Conservation (phyloP, 1,284 basidiomycete species). For the Neonothopanus nambi region DNA sequence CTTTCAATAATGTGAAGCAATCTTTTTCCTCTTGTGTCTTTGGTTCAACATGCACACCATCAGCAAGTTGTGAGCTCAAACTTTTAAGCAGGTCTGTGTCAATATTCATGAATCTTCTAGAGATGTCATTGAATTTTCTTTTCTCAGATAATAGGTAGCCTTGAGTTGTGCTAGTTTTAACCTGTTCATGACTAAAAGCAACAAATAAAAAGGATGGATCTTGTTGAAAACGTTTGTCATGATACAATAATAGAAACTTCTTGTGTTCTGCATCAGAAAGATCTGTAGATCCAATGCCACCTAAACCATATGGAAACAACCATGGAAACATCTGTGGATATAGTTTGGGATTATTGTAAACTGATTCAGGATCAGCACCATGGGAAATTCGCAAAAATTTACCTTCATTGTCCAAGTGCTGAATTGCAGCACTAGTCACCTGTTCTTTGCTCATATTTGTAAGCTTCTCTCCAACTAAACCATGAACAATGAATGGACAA, state of each 20-base stretch:
- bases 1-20: too few relatives aligned
- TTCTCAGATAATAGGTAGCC: too few relatives aligned
- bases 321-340: too few relatives aligned
- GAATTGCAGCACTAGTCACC: constrained; percentile 24
- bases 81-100: too few relatives aligned
- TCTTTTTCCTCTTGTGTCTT: too few relatives aligned
- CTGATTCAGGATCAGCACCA: too few relatives aligned
- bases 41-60: too few relatives aligned
- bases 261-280: constrained; percentile 28
- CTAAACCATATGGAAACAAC: constrained; percentile 40
- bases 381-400: too few relatives aligned
- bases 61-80: too few relatives aligned
- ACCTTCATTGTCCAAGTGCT: constrained; percentile 23
- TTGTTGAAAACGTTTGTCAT: constrained; percentile 37
- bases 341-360: too few relatives aligned
- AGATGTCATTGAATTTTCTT: too few relatives aligned
- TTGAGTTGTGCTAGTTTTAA: constrained; percentile 29
- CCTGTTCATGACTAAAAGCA: constrained; percentile 40
- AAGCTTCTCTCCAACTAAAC: constrained; percentile 26
- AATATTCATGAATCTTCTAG: too few relatives aligned
- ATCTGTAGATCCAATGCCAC: constrained; percentile 27
- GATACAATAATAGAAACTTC: constrained; percentile 31
- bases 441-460: constrained; percentile 16
- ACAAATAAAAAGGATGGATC: constrained; percentile 37
- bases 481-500: constrained; percentile 31